These are phyloP conservation scores for Volvox reticuliferus DNA, from an alignment of 139 green algal species.

Conservation along the genomic window DNA sequence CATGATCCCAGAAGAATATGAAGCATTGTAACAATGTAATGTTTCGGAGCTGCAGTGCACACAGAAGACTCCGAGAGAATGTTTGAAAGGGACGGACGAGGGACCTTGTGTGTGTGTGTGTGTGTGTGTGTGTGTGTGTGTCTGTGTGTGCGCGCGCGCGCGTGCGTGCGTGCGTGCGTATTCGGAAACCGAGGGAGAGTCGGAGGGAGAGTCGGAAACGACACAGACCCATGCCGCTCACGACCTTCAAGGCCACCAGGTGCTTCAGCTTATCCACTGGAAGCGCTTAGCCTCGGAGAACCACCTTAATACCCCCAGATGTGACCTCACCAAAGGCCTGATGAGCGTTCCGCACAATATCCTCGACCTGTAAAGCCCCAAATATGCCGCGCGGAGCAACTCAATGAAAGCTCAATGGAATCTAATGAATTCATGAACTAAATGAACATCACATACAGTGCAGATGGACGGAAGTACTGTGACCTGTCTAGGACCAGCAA, in stretches of 20 bases:
- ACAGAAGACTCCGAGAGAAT: neutral
- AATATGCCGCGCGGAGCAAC: too few species aligned
- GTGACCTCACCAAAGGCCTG: conserved; percentile 17
- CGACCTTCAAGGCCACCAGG: neutral
- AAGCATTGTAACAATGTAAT: too few species aligned
- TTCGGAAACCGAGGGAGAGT: neutral
- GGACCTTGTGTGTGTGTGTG: neutral
- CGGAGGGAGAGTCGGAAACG: too few species aligned
- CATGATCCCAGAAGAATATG: too few species aligned
- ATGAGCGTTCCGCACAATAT: neutral
- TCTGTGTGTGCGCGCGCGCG: too few species aligned
- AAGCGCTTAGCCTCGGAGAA: neutral
- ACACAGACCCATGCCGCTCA: too few species aligned
- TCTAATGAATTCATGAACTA: neutral
- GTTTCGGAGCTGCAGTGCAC: too few species aligned
- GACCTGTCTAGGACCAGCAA: conserved; percentile 1
- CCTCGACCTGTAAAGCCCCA: neutral
- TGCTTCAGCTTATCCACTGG: neutral
- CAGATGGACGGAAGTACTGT: neutral
- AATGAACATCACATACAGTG: neutral
- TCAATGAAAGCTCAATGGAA: neutral
- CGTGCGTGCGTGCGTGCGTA: neutral
- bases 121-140: neutral
- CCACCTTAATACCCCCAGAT: conserved; percentile 1
- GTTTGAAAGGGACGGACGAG: neutral